Evolutionary conservation across 2,329 filamentous ascomycete genomes (phyloP).

Genomic region (Cladosporium sp.): DNA sequence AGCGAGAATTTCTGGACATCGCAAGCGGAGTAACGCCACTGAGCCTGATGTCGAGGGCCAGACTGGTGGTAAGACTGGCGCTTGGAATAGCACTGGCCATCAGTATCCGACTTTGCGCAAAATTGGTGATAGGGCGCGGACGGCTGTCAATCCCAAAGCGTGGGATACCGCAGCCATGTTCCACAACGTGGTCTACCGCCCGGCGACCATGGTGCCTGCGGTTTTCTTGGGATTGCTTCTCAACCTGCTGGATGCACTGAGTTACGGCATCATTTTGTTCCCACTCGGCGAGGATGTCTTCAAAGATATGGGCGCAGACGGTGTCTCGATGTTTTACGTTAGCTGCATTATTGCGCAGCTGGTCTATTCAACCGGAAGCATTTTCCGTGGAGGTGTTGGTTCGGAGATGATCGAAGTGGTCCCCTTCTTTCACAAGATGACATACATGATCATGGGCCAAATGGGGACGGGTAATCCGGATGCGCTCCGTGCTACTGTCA

Average conservation of each 20-base stretch:
- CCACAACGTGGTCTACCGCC: slow-evolving; percentile 59
- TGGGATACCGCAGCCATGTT: slow-evolving; percentile 68
- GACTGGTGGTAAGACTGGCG: slow-evolving; percentile 16
- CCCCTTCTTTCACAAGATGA: slow-evolving; percentile 99
- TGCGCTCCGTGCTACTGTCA: slow-evolving; percentile 88
- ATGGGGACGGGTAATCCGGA: slow-evolving; percentile 78
- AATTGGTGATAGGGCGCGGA: slow-evolving; percentile 16
- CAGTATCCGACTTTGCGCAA: slow-evolving; percentile 24
- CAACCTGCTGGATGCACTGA: slow-evolving; percentile 90
- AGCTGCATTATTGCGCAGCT: slow-evolving; percentile 93
- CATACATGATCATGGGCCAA: slow-evolving; percentile 71
- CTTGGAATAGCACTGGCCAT: slow-evolving; percentile 27
- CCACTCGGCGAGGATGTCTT: slow-evolving; percentile 85
- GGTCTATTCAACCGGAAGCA: slow-evolving; percentile 81
- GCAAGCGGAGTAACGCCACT: slow-evolving; percentile 21
- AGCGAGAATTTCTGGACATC: slow-evolving; percentile 21
- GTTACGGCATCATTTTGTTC: slow-evolving; percentile 88
- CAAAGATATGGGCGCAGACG: slow-evolving; percentile 77
- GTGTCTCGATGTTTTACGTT: slow-evolving; percentile 98
- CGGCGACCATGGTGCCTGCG: slow-evolving; percentile 70
- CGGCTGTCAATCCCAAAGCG: slow-evolving; percentile 56
- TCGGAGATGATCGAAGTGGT: slow-evolving; percentile 99
- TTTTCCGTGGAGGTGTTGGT: slow-evolving; percentile 85
- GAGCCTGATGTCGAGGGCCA: slow-evolving; percentile 25
- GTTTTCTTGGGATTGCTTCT: slow-evolving; percentile 84